phyloP scores from a whole-genome alignment of 768 basidiomycete genomes.

The Tulasnella sp. region DNA sequence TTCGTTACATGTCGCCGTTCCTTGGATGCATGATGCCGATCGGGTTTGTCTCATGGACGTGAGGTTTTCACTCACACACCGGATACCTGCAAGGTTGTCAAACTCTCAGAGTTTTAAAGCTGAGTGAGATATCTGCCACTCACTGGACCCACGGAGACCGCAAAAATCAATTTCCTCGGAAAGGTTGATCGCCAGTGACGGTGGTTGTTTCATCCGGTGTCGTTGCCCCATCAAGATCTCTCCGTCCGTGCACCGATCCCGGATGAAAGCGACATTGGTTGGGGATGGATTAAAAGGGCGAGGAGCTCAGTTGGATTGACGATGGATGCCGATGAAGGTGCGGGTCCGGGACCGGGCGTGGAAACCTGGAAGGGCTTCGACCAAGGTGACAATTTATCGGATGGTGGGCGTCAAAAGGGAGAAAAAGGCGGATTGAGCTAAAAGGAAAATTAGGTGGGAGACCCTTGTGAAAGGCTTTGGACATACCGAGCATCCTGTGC shows the following conservation, averaged over 20 bases:
- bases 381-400: background rate
- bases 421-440: background rate
- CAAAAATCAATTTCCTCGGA: background rate
- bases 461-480: background rate
- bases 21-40: no score
- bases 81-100: no score
- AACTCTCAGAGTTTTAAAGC: no score
- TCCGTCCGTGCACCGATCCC: no score
- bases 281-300: background rate
- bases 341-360: background rate
- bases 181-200: background rate
- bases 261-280: no score
- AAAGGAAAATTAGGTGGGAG: background rate
- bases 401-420: background rate
- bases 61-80: no score
- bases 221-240: background rate
- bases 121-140: background rate
- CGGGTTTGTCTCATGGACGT: no score
- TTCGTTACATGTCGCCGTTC: no score
- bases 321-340: background rate
- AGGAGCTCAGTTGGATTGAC: background rate
- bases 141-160: background rate
- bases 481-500: background rate
- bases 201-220: background rate
- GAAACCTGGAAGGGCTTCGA: background rate